A percentile compares a stretch with the other conserved stretches of the same genome.
Conservation (phyloP, 2,329 filamentous ascomycete species). For the Gremmenia infestans region DNA sequence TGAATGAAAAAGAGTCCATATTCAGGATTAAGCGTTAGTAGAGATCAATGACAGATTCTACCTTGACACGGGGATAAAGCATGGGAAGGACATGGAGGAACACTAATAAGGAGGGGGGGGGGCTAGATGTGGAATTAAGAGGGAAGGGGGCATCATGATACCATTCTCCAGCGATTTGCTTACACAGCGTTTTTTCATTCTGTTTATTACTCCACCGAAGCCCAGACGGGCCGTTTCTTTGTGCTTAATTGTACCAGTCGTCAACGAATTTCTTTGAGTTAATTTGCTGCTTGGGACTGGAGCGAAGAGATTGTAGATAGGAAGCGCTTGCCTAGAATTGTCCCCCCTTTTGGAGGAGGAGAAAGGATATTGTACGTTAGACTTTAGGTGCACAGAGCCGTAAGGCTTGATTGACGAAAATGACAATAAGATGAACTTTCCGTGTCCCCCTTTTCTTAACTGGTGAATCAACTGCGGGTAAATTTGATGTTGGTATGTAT, state of each 20-base stretch:
- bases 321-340: neutral
- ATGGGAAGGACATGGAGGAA: neutral
- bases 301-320: slow-evolving; percentile 12
- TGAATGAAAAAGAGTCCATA: slow-evolving; percentile 6
- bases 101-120: neutral
- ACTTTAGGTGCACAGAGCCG: slow-evolving; percentile 1
- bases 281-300: neutral
- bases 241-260: neutral
- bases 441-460: neutral
- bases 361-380: slow-evolving; percentile 9
- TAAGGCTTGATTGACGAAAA: neutral
- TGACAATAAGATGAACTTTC: neutral
- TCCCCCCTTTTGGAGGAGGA: neutral
- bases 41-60: neutral
- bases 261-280: slow-evolving; percentile 10
- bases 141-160: slow-evolving; percentile 18
- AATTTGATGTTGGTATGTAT: too few species aligned
- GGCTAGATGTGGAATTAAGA: neutral
- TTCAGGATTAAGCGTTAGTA: neutral
- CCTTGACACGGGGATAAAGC: neutral
- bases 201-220: slow-evolving; percentile 4
- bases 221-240: slow-evolving; percentile 8
- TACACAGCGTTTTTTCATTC: slow-evolving; percentile 5
- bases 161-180: slow-evolving; percentile 15
- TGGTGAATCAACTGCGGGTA: too few species aligned